Evolutionary conservation across 176 grass and related monocot species (phyloP).

Genomic region (Hordeum marinum): DNA sequence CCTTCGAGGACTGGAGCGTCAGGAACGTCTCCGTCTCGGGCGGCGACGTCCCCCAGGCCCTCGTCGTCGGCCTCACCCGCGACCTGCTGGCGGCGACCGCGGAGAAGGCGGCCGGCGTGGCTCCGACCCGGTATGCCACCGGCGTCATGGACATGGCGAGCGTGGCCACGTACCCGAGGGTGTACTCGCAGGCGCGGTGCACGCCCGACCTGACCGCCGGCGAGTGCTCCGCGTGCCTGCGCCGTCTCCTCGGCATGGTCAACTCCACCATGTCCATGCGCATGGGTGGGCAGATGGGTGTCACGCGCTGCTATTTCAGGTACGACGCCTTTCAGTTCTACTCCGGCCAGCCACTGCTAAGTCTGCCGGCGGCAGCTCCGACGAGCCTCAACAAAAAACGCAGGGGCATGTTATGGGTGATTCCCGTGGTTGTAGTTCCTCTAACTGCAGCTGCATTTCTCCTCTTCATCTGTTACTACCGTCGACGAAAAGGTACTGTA

Average conservation of each 20-base stretch:
- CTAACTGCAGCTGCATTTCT: background rate
- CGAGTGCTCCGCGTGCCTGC: conserved; percentile 12
- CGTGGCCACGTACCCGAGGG: background rate
- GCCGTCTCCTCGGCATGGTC: background rate
- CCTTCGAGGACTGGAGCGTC: background rate
- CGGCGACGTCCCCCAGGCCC: background rate
- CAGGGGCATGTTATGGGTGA: background rate
- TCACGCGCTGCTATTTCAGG: conserved; percentile 6
- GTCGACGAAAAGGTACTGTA: conserved; percentile 1
- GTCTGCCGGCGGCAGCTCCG: background rate
- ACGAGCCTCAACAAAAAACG: background rate
- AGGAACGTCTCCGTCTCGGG: background rate
- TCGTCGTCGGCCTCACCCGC: background rate
- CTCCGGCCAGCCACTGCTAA: background rate
- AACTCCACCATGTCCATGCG: conserved; percentile 8
- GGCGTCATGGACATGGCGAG: background rate
- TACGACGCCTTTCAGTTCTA: background rate
- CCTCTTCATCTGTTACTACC: background rate
- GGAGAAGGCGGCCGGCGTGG: background rate
- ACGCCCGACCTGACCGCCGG: conserved; percentile 24
- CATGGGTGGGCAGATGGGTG: background rate
- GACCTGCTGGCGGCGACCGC: background rate
- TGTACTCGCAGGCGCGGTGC: conserved; percentile 15
- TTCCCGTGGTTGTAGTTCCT: background rate
- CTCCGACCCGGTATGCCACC: background rate